A percentile compares a stretch with the other conserved stretches of the same genome.
These are phyloP conservation scores for Alternaria brassicae DNA, from an alignment of 2,329 filamentous ascomycete species.

Conservation along the genomic window DNA sequence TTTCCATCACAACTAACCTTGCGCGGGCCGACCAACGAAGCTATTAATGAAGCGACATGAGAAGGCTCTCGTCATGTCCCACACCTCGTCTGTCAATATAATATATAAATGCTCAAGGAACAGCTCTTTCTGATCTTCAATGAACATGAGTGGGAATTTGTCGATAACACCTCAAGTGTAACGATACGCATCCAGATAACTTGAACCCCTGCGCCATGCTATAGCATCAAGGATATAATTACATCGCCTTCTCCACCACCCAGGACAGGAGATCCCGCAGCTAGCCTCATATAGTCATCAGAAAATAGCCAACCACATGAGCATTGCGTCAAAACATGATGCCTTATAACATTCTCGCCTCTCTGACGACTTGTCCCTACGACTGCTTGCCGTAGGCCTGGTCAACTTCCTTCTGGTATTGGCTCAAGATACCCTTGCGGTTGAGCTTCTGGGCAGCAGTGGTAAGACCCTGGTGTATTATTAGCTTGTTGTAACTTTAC, in stretches of 20 bases:
- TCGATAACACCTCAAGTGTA: background rate
- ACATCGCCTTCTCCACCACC: constrained; percentile 4
- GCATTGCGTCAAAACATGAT: background rate
- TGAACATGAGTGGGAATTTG: background rate
- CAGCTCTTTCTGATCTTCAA: background rate
- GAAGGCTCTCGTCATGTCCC: background rate
- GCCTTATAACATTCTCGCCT: background rate
- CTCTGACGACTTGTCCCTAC: background rate
- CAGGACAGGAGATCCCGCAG: background rate
- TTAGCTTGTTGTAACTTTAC: constrained; percentile 23
- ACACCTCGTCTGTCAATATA: background rate
- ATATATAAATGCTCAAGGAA: background rate
- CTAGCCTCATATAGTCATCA: background rate
- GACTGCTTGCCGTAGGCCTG: constrained; percentile 51
- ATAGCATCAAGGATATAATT: constrained; percentile 11
- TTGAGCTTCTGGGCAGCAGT: constrained; percentile 63
- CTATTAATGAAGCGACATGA: background rate
- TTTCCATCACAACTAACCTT: background rate
- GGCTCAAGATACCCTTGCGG: constrained; percentile 57
- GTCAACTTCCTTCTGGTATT: constrained; percentile 60
- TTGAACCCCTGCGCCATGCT: background rate
- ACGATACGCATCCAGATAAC: background rate
- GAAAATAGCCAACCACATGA: background rate
- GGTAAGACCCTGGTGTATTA: constrained; percentile 51
- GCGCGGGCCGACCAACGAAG: background rate